Evolutionary conservation across 208 protist species (phyloP).

Genomic region (Strigomonas culicis): DNA sequence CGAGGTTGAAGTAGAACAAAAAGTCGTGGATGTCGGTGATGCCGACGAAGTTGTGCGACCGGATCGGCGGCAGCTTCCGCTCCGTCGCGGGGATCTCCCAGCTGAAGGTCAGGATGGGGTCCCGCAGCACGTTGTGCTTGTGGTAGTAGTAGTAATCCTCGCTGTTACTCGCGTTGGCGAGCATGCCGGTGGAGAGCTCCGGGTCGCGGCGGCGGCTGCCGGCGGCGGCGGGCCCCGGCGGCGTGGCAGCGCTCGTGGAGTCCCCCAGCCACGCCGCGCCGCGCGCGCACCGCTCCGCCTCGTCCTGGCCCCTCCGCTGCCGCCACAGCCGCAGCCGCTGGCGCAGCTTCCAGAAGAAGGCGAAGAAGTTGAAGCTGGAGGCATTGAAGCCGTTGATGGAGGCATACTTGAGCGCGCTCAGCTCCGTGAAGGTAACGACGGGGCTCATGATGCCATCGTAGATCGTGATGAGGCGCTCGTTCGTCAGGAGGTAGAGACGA

Average conservation of each 20-base stretch:
- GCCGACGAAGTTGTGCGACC: slow-evolving; percentile 43
- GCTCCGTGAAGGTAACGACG: slow-evolving; percentile 34
- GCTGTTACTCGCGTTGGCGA: too few species aligned
- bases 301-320: not conserved
- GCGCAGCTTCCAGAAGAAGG: not conserved
- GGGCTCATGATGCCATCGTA: slow-evolving; percentile 39
- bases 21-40: slow-evolving; percentile 37
- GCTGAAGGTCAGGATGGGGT: slow-evolving; percentile 39
- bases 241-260: not conserved
- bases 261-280: not conserved
- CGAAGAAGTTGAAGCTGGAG: not conserved
- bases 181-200: not conserved
- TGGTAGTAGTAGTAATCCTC: too few species aligned
- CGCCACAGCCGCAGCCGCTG: not conserved
- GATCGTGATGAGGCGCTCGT: slow-evolving; percentile 46
- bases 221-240: too few species aligned
- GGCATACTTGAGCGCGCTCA: slow-evolving; percentile 35
- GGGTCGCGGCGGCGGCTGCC: not conserved
- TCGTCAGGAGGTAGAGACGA: slow-evolving; percentile 53
- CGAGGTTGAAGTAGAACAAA: slow-evolving; percentile 37
- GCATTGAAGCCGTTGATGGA: slow-evolving; percentile 45
- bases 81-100: slow-evolving; percentile 57
- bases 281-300: not conserved
- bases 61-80: slow-evolving; percentile 50
- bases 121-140: slow-evolving; percentile 12